Conservation (phyloP, 73 alveolate genomes). For the Blepharisma japonicum region DNA sequence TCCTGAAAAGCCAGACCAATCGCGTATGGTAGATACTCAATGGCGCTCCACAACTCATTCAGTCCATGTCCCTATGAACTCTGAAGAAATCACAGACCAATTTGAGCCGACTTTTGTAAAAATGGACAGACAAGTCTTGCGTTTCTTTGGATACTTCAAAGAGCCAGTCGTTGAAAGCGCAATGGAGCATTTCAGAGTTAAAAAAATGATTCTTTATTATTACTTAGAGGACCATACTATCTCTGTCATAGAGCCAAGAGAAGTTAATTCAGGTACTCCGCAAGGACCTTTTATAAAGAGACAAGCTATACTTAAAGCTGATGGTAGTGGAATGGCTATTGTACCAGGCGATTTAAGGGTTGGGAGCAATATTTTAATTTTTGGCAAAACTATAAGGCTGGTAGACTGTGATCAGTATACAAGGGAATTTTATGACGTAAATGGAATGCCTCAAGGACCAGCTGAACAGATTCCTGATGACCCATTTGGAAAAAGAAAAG, state of each 20-base stretch:
- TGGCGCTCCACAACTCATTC: slow-evolving; percentile 52
- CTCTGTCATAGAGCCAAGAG: slow-evolving; percentile 76
- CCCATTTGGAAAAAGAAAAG: slow-evolving; percentile 35
- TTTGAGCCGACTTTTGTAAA: slow-evolving; percentile 92
- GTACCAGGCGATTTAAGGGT: slow-evolving; percentile 69
- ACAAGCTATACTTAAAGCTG: slow-evolving; percentile 71
- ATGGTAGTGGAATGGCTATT: slow-evolving; percentile 57
- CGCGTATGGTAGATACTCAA: slow-evolving; percentile 54
- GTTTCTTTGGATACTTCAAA: slow-evolving; percentile 87
- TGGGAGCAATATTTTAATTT: slow-evolving; percentile 69
- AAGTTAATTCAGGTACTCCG: slow-evolving; percentile 87
- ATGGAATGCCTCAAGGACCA: slow-evolving; percentile 52
- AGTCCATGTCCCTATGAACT: slow-evolving; percentile 42
- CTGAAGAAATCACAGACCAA: slow-evolving; percentile 64
- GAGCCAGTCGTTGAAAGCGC: slow-evolving; percentile 92
- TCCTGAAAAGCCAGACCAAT: slow-evolving; percentile 42
- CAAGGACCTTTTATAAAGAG: slow-evolving; percentile 87
- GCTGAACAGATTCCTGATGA: slow-evolving; percentile 46
- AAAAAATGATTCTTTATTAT: slow-evolving; percentile 69
- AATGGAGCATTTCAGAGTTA: slow-evolving; percentile 79
- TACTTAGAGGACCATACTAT: slow-evolving; percentile 87
- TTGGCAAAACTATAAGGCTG: slow-evolving; percentile 66
- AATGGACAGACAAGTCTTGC: slow-evolving; percentile 84
- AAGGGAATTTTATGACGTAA: slow-evolving; percentile 76
- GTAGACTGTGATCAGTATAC: slow-evolving; percentile 86